These are phyloP conservation scores for Saprolegnia diclina DNA, from an alignment of 352 stramenopile genomes.

Conservation along the genomic window DNA sequence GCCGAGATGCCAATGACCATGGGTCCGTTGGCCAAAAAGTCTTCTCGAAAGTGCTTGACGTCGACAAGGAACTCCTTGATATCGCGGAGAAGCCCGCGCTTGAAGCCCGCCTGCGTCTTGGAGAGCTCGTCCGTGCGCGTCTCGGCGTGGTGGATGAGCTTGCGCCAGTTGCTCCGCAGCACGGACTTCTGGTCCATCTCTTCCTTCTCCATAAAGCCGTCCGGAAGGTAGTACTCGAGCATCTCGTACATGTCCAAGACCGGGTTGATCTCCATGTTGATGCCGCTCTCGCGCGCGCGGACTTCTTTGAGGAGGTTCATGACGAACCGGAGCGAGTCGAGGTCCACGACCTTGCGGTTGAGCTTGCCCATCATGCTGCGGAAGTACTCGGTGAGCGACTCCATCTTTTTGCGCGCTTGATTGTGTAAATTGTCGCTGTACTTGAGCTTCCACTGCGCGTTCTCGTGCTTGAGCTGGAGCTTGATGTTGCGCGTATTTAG, in stretches of 20 bases:
- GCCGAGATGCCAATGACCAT: constrained; percentile 96
- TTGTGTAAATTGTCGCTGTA: constrained; percentile 96
- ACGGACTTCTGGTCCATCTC: constrained; percentile 99
- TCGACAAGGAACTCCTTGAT: constrained; percentile 97
- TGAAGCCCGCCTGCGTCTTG: constrained; percentile 94
- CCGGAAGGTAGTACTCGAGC: constrained; percentile 90
- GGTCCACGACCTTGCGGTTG: constrained; percentile 92
- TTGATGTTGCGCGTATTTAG: constrained; percentile 97
- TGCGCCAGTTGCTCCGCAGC: constrained; percentile 95
- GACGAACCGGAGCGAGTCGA: constrained; percentile 95
- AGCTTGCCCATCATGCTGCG: constrained; percentile 90
- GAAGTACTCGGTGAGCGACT: constrained; percentile 95
- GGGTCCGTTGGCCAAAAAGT: constrained; percentile 95
- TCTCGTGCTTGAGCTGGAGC: constrained; percentile 93
- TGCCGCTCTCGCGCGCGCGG: constrained; percentile 93
- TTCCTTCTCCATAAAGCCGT: constrained; percentile 98
- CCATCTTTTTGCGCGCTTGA: constrained; percentile 89
- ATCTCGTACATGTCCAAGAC: constrained; percentile 99
- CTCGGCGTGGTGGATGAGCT: constrained; percentile 93
- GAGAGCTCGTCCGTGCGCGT: constrained; percentile 92
- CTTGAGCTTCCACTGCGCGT: constrained; percentile 95
- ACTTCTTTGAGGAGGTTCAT: constrained; percentile 98
- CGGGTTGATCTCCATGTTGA: constrained; percentile 98
- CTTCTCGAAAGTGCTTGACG: constrained; percentile 92
- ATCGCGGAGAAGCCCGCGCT: constrained; percentile 92